Evolutionary conservation across 495 filamentous ascomycete species (phyloP).

Genomic region (Aspergillus steynii): DNA sequence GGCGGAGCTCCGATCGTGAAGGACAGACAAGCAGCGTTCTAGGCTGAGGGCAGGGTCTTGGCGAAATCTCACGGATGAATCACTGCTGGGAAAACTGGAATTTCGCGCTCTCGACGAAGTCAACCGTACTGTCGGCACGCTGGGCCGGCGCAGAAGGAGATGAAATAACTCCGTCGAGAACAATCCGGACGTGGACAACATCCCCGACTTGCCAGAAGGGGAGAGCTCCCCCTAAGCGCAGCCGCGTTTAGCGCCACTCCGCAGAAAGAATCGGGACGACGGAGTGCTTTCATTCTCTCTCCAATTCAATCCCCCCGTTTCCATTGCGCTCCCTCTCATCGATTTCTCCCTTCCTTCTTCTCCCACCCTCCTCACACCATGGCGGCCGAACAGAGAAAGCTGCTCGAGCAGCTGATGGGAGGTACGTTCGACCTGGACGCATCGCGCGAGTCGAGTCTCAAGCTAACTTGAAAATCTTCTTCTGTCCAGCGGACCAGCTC

Average conservation of each 20-base stretch:
- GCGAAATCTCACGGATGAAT: no score
- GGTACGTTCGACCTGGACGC: slow-evolving; percentile 30
- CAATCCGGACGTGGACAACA: background rate
- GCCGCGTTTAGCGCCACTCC: slow-evolving; percentile 31
- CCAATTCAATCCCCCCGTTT: slow-evolving; percentile 8
- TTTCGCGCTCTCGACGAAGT: no score
- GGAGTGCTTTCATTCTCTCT: background rate
- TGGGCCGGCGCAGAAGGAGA: background rate
- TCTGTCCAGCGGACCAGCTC: slow-evolving; percentile 65
- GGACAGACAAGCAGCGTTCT: no score
- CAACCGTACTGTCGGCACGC: background rate
- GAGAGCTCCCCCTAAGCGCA: slow-evolving; percentile 21
- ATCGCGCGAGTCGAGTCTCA: slow-evolving; percentile 2
- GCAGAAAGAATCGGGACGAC: background rate
- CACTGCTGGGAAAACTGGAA: no score
- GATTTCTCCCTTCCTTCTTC: slow-evolving; percentile 5
- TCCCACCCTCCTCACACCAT: slow-evolving; percentile 46
- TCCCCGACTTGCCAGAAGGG: slow-evolving; percentile 9
- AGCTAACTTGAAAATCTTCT: slow-evolving; percentile 36
- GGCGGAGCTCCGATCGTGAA: background rate
- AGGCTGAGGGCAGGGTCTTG: no score
- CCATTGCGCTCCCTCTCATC: slow-evolving; percentile 11
- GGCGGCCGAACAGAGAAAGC: slow-evolving; percentile 93
- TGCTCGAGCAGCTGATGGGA: slow-evolving; percentile 82
- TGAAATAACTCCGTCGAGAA: background rate